Base-by-base conservation (phyloP, 2,329 filamentous ascomycete species). In the Ampelomyces quisqualis region DNA sequence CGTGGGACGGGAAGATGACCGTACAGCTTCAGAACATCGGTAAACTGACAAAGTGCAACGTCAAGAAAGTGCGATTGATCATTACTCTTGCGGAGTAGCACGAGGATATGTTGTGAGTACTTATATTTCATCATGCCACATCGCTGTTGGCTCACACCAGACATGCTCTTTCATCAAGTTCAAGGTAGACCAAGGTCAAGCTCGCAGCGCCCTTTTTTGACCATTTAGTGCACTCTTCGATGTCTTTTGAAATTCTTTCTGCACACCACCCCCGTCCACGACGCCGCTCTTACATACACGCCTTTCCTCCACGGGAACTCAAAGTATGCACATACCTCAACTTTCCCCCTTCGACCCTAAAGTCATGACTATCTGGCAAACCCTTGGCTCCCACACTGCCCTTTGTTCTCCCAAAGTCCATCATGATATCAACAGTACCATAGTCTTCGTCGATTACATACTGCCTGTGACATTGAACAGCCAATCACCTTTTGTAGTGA, bases 281-380 rank as follows among this genome's bases (percentile, higher is more conserved):
- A n/a, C n/a, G n/a, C 13, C 10, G 11, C n/a, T 17, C 11, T 13
- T 48, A 55, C 53, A 58, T 60, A 33, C 59, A 63, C 3, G 49
- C 38, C 30, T 45, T 51, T 2, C 55, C 56, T 4, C 58, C 58
- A 52, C 58, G 62, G 3, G 47, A 51, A 17, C 45, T 49, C 24
- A 62, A 47, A 10, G 60, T 64, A 48, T 64, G 60, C 34, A 64
- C 57, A 52, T 54, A 64, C 22, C 59, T 49, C 42, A 64, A 30
- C 50, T 60, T 63, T 14, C 59, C 58, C 3, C 47, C 43, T 44
- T 64, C 59, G 27, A 64, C 34, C 32, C 60, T 44, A 36, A 64
- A 64, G 32, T 62, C 59, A 55, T 64, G 60, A 31, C 56, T 60
- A 53, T 64, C 59, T n/a, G 60, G 60, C 45, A 61, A 36, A 2